Evolutionary conservation across 257 asterid genomes (phyloP).

Genomic region (Lantana camara): DNA sequence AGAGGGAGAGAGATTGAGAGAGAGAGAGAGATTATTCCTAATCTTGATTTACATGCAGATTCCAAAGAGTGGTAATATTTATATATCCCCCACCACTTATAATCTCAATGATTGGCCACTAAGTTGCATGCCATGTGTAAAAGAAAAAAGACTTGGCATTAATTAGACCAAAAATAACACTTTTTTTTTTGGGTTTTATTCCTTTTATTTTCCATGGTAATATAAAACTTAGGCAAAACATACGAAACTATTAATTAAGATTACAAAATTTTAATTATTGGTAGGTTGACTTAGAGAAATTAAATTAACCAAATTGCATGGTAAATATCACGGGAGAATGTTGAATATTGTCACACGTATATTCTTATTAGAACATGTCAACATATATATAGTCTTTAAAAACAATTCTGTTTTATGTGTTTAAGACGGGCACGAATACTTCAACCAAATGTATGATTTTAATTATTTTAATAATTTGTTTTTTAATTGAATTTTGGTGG

Average conservation of each 20-base stretch:
- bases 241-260: slow-evolving; percentile 15
- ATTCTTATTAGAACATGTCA: slow-evolving; percentile 24
- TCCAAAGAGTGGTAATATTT: slow-evolving; percentile 19
- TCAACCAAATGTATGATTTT: slow-evolving; percentile 18
- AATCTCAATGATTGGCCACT: slow-evolving; percentile 55
- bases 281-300: slow-evolving; percentile 31
- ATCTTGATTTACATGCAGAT: slow-evolving; percentile 40
- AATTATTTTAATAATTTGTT: not conserved
- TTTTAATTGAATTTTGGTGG: slow-evolving; percentile 29
- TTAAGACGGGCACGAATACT: slow-evolving; percentile 36
- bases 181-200: not conserved
- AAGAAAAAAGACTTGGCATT: slow-evolving; percentile 19
- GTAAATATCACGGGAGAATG: slow-evolving; percentile 34
- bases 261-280: not conserved
- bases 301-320: slow-evolving; percentile 28
- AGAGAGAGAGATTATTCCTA: slow-evolving; percentile 22
- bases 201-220: not conserved
- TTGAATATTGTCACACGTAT: slow-evolving; percentile 32
- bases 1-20: too few relatives aligned
- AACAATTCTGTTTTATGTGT: not conserved
- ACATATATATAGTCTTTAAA: slow-evolving; percentile 7
- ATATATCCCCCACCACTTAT: slow-evolving; percentile 35
- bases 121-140: slow-evolving; percentile 45
- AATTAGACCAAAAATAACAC: slow-evolving; percentile 9
- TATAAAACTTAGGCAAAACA: slow-evolving; percentile 17